Percentiles rank a stretch among this genome's conserved stretches.
These are phyloP conservation scores for Penicillium bialowiezense DNA, from an alignment of 495 filamentous ascomycete species.

Conservation along the genomic window DNA sequence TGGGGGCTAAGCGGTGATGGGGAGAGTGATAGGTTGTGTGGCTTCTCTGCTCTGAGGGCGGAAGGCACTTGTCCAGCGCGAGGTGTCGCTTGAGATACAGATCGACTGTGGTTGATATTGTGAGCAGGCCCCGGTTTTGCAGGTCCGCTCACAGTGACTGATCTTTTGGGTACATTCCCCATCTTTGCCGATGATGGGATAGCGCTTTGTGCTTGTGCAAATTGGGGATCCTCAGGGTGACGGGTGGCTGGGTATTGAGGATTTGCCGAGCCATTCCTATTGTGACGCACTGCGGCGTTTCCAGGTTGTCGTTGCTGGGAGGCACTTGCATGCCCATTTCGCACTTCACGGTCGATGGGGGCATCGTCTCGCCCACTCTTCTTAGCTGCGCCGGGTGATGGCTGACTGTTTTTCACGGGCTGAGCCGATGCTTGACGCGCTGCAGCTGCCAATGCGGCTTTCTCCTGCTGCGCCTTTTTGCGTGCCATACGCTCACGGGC, in stretches of 20 bases:
- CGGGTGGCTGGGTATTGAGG: slow-evolving; percentile 16
- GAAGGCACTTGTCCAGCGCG: slow-evolving; percentile 2
- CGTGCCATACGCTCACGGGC: slow-evolving; percentile 48
- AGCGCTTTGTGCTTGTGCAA: slow-evolving; percentile 14
- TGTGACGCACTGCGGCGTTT: slow-evolving; percentile 13
- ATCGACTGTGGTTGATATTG: slow-evolving; percentile 6
- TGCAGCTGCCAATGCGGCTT: slow-evolving; percentile 13
- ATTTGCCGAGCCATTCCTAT: slow-evolving; percentile 15
- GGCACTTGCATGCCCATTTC: neutral
- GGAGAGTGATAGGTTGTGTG: slow-evolving; percentile 13
- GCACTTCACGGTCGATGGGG: neutral
- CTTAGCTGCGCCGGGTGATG: neutral
- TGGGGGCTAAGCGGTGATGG: slow-evolving; percentile 17
- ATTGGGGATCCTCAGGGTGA: slow-evolving; percentile 15
- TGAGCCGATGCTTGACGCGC: slow-evolving; percentile 1
- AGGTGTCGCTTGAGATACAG: slow-evolving; percentile 16
- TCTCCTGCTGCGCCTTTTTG: slow-evolving; percentile 25
- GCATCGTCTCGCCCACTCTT: slow-evolving; percentile 4
- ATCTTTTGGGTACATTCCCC: slow-evolving; percentile 26
- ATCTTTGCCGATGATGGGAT: slow-evolving; percentile 14
- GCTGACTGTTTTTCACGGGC: slow-evolving; percentile 5
- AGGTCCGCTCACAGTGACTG: slow-evolving; percentile 31
- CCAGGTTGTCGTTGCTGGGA: slow-evolving; percentile 7
- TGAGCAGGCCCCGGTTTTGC: slow-evolving; percentile 14
- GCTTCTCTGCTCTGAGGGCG: slow-evolving; percentile 13